Evolutionary conservation across 2,329 filamentous ascomycete species (phyloP).

Genomic region (Scolecobasidium constrictum): DNA sequence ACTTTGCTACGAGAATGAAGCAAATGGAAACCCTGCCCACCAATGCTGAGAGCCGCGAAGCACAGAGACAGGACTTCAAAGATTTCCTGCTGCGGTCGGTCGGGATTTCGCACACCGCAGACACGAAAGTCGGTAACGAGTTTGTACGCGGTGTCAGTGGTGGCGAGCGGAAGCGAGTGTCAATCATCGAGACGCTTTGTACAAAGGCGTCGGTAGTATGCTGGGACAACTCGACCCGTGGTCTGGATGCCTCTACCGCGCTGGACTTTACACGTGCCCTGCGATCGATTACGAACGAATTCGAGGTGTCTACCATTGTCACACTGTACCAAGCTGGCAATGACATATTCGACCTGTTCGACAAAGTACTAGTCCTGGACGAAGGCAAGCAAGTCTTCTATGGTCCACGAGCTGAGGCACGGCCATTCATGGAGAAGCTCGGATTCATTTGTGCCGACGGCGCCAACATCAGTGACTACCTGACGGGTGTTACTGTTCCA

Average conservation of each 20-base stretch:
- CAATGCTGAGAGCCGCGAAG: conserved; percentile 57
- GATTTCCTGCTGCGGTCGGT: conserved; percentile 77
- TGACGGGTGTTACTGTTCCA: conserved; percentile 74
- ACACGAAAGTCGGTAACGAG: conserved; percentile 75
- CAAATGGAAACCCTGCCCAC: conserved; percentile 69
- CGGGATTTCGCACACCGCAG: conserved; percentile 76
- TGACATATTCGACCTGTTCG: conserved; percentile 68
- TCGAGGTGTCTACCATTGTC: conserved; percentile 74
- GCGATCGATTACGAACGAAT: conserved; percentile 63
- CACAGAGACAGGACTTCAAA: conserved; percentile 69
- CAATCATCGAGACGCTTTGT: conserved; percentile 72
- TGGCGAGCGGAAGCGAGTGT: conserved; percentile 69
- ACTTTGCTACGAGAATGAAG: conserved; percentile 76
- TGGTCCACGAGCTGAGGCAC: conserved; percentile 55
- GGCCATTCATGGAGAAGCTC: conserved; percentile 64
- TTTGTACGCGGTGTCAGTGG: conserved; percentile 73
- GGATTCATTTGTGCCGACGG: conserved; percentile 65
- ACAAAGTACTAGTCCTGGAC: conserved; percentile 77
- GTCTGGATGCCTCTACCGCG: conserved; percentile 37
- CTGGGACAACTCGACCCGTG: conserved; percentile 44
- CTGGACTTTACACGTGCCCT: conserved; percentile 38
- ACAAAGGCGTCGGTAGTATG: conserved; percentile 60
- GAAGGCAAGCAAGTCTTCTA: conserved; percentile 67
- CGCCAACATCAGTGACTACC: conserved; percentile 71
- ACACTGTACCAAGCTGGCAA: conserved; percentile 79